A percentile compares a stretch with the other conserved stretches of the same genome.
Conservation (phyloP, 208 protist genomes). For the Crithidia brevicula region DNA sequence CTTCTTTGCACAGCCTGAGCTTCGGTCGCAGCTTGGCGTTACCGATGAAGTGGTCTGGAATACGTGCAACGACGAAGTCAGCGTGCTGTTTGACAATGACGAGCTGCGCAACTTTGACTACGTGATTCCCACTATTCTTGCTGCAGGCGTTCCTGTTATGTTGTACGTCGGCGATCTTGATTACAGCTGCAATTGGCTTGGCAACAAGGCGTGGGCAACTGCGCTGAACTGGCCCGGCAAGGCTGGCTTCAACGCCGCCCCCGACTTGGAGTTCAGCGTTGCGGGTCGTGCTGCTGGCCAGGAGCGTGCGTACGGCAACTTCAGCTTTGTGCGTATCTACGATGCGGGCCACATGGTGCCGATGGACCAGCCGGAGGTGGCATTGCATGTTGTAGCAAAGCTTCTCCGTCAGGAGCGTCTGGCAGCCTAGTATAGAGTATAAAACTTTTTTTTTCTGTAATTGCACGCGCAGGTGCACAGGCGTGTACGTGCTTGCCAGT, state of each 20-base stretch:
- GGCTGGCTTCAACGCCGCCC: constrained; percentile 56
- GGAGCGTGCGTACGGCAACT: constrained; percentile 39
- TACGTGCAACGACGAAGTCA: constrained; percentile 63
- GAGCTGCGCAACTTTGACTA: constrained; percentile 69
- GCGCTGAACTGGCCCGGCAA: constrained; percentile 77
- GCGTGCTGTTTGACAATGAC: constrained; percentile 64
- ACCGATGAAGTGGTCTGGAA: background rate
- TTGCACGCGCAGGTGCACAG: too few relatives aligned
- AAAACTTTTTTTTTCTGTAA: background rate
- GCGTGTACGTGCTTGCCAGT: too few relatives aligned
- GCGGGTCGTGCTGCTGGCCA: constrained; percentile 27
- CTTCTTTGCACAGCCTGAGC: background rate
- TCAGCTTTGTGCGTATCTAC: constrained; percentile 85
- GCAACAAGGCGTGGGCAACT: constrained; percentile 83
- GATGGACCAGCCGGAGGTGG: constrained; percentile 57
- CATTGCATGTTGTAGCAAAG: constrained; percentile 43
- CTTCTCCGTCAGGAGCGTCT: background rate
- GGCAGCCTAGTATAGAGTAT: too few relatives aligned
- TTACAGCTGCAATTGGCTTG: constrained; percentile 94
- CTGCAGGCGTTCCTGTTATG: constrained; percentile 72
- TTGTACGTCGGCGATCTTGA: constrained; percentile 93
- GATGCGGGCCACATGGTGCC: constrained; percentile 91
- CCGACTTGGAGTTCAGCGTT: constrained; percentile 43
- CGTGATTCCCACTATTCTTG: constrained; percentile 64
- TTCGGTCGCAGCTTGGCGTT: background rate